Evolutionary conservation across 192 early-diverging fungal genomes (phyloP).

Genomic region (Backusella westeae): DNA sequence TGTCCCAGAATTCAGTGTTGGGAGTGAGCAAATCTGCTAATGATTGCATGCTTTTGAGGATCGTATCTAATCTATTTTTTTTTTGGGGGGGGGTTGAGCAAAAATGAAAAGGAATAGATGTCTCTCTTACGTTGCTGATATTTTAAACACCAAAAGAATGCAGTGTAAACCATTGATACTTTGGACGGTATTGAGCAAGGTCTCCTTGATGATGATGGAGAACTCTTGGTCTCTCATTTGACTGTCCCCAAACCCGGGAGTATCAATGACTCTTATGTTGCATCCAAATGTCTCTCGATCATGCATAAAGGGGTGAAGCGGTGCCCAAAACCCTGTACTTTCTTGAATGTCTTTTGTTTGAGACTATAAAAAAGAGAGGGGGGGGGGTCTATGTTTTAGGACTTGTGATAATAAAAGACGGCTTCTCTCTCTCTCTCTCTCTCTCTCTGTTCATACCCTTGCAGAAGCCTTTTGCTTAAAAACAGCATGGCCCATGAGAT

Average conservation of each 20-base stretch:
- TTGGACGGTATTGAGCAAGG: not conserved
- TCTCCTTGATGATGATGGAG: not conserved
- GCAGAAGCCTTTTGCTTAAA: constrained; percentile 42
- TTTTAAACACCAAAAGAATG: constrained; percentile 23
- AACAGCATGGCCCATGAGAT: constrained; percentile 38
- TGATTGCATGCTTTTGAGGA: constrained; percentile 2
- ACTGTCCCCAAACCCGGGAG: constrained; percentile 31
- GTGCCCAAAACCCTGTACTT: constrained; percentile 17
- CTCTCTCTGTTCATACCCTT: constrained; percentile 20
- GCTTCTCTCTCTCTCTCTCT: too few species aligned
- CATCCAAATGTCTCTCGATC: constrained; percentile 14
- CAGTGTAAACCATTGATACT: constrained; percentile 9
- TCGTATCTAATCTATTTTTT: not conserved
- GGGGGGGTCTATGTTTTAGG: too few species aligned
- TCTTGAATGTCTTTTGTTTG: constrained; percentile 17
- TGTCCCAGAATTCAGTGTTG: constrained; percentile 17
- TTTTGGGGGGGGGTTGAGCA: not conserved
- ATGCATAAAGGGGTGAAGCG: constrained; percentile 17
- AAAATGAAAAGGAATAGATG: not conserved
- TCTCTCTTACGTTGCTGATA: not conserved
- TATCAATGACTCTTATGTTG: constrained; percentile 20
- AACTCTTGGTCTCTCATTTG: constrained; percentile 16
- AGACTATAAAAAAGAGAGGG: not conserved
- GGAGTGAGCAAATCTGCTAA: not conserved
- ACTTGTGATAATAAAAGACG: not conserved